phyloP scores from a whole-genome alignment of 768 basidiomycete species.

The Suillus plorans region DNA sequence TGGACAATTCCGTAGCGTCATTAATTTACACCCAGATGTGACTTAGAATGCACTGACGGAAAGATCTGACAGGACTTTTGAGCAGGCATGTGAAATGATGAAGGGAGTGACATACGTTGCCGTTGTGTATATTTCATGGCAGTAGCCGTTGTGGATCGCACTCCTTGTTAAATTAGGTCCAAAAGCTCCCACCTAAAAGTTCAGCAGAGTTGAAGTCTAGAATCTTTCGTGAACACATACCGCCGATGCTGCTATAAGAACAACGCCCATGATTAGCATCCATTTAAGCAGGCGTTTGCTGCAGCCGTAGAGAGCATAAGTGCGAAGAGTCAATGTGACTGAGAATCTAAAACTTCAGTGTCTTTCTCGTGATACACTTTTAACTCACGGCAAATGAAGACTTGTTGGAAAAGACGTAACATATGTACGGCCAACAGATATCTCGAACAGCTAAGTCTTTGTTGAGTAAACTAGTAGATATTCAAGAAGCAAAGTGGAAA shows the following conservation, averaged over 20 bases:
- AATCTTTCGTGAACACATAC: conserved; percentile 30
- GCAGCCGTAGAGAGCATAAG: conserved; percentile 49
- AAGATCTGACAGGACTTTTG: not conserved
- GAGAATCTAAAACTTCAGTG: conserved; percentile 11
- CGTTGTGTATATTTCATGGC: conserved; percentile 23
- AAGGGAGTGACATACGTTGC: not conserved
- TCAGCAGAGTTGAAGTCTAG: not conserved
- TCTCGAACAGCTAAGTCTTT: conserved; percentile 36
- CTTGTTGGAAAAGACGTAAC: conserved; percentile 43
- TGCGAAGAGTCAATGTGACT: conserved; percentile 48
- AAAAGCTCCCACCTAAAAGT: conserved; percentile 42
- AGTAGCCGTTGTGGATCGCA: conserved; percentile 18
- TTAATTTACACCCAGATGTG: not conserved
- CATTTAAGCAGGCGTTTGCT: conserved; percentile 35
- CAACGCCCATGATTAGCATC: conserved; percentile 32
- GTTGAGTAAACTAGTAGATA: not conserved
- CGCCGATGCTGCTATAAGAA: conserved; percentile 31
- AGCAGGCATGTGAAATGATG: not conserved
- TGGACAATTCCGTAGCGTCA: not conserved
- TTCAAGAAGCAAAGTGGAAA: not conserved
- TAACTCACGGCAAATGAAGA: conserved; percentile 45
- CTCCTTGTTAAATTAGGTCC: conserved; percentile 33
- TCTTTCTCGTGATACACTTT: not conserved
- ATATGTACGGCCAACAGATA: conserved; percentile 41
- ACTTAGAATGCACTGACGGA: not conserved